Conservation (phyloP, 805 yeast species). For the Sugiyamaella floridensis region DNA sequence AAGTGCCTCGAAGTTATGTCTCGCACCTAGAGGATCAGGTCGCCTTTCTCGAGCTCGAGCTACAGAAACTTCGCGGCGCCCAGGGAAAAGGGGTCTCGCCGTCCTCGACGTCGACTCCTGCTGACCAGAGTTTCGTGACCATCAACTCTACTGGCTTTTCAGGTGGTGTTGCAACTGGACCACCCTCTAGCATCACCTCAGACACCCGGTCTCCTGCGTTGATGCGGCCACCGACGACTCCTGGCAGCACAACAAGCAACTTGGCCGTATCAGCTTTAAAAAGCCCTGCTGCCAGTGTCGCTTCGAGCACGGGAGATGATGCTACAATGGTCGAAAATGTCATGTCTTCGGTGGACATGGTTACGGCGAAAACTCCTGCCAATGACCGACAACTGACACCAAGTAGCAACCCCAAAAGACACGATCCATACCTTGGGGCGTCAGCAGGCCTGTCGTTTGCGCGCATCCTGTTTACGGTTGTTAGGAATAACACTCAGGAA, state of each 20-base stretch:
- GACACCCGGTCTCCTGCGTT: neutral
- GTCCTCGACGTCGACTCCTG: neutral
- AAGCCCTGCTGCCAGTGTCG: neutral
- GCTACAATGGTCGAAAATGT: conserved; percentile 20
- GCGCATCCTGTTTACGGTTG: conserved; percentile 68
- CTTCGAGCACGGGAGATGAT: neutral
- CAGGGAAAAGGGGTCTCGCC: neutral
- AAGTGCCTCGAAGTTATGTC: conserved; percentile 68
- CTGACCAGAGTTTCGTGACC: neutral
- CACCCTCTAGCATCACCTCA: neutral
- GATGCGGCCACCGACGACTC: neutral
- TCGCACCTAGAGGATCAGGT: conserved; percentile 64
- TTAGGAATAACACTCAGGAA: conserved; percentile 36
- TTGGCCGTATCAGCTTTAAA: neutral
- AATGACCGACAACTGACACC: conserved; percentile 9
- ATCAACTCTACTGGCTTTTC: neutral
- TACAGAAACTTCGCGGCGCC: conserved; percentile 28
- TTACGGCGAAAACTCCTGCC: conserved; percentile 20
- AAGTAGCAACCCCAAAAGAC: neutral
- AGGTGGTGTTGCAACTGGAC: neutral
- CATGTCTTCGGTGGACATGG: conserved; percentile 25
- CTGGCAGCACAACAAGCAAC: neutral
- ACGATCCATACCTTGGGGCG: conserved; percentile 25
- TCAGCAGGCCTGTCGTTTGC: conserved; percentile 63
- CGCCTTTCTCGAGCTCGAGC: conserved; percentile 44